Evolutionary conservation across 208 protist genomes (phyloP).

Genomic region (Leishmania guyanensis): DNA sequence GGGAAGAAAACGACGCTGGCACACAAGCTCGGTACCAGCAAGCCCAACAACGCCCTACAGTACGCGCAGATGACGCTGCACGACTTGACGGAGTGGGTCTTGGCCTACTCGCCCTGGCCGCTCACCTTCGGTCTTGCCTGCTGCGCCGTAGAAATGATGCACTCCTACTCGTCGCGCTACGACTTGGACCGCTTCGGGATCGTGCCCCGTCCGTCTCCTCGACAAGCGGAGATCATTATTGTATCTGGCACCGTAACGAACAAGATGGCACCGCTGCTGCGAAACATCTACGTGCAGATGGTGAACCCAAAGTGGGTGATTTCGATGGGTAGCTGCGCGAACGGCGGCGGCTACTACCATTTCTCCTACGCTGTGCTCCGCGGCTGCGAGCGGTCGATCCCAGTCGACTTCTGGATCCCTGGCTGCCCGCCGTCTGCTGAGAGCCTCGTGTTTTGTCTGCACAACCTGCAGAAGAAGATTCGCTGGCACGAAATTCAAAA

Average conservation of each 20-base stretch:
- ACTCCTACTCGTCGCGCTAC: slow-evolving; percentile 95
- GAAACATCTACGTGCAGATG: slow-evolving; percentile 98
- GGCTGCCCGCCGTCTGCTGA: slow-evolving; percentile 98
- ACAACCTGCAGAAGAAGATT: slow-evolving; percentile 94
- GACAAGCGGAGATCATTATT: slow-evolving; percentile 98
- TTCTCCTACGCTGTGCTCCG: slow-evolving; percentile 97
- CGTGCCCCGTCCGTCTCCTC: slow-evolving; percentile 94
- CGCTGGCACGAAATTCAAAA: slow-evolving; percentile 93
- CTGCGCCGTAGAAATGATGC: slow-evolving; percentile 99
- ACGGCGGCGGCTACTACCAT: slow-evolving; percentile 99
- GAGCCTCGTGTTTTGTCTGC: slow-evolving; percentile 91
- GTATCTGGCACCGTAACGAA: slow-evolving; percentile 99
- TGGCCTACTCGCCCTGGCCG: slow-evolving; percentile 97
- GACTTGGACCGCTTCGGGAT: slow-evolving; percentile 98
- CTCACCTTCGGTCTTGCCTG: slow-evolving; percentile 98
- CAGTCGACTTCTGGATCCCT: slow-evolving; percentile 99
- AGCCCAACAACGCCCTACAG: slow-evolving; percentile 91
- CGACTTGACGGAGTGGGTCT: slow-evolving; percentile 88
- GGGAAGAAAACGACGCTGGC: slow-evolving; percentile 88
- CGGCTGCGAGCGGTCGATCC: slow-evolving; percentile 97
- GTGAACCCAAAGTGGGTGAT: slow-evolving; percentile 95
- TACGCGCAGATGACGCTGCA: slow-evolving; percentile 92
- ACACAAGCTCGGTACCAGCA: slow-evolving; percentile 91
- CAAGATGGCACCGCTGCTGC: slow-evolving; percentile 99
- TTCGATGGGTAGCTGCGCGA: slow-evolving; percentile 97